A percentile compares a stretch with the other conserved stretches of the same genome.
phyloP scores from a whole-genome alignment of 306 rosid species.

The Astragalus membranaceus region DNA sequence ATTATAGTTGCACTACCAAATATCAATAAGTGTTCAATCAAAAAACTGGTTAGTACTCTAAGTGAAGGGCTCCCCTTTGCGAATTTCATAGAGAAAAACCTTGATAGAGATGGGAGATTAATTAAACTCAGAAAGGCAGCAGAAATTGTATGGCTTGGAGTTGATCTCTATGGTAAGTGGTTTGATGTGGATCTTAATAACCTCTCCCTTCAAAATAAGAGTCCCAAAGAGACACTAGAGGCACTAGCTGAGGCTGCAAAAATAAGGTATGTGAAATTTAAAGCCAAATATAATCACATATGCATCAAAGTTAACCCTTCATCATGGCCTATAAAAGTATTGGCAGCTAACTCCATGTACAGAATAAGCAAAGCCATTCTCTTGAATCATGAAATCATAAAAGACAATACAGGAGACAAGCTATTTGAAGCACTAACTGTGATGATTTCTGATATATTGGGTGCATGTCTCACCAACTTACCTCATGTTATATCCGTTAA shows the following conservation, averaged over 20 bases:
- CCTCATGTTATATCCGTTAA: constrained; percentile 34
- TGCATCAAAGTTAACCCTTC: constrained; percentile 44
- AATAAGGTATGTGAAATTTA: constrained; percentile 30
- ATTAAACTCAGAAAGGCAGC: constrained; percentile 49
- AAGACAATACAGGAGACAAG: constrained; percentile 18
- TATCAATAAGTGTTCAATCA: constrained; percentile 13
- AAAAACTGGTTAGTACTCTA: constrained; percentile 36
- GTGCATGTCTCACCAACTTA: constrained; percentile 71
- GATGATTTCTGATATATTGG: constrained; percentile 58
- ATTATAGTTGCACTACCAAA: constrained; percentile 65
- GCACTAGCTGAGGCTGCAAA: constrained; percentile 50
- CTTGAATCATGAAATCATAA: constrained; percentile 26
- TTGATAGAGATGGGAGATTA: constrained; percentile 43
- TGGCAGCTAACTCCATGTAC: constrained; percentile 75
- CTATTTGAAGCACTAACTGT: constrained; percentile 33
- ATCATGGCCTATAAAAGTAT: constrained; percentile 49
- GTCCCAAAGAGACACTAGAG: constrained; percentile 45
- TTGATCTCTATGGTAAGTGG: constrained; percentile 70
- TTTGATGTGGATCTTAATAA: constrained; percentile 53
- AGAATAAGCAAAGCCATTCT: constrained; percentile 57
- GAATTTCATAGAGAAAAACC: constrained; percentile 37
- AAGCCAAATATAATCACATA: neutral
- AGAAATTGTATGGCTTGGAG: constrained; percentile 55
- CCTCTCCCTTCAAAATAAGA: constrained; percentile 38
- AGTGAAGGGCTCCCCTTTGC: constrained; percentile 52